Evolutionary conservation across 1,284 basidiomycete species (phyloP).

Genomic region (Flammula alnicola): DNA sequence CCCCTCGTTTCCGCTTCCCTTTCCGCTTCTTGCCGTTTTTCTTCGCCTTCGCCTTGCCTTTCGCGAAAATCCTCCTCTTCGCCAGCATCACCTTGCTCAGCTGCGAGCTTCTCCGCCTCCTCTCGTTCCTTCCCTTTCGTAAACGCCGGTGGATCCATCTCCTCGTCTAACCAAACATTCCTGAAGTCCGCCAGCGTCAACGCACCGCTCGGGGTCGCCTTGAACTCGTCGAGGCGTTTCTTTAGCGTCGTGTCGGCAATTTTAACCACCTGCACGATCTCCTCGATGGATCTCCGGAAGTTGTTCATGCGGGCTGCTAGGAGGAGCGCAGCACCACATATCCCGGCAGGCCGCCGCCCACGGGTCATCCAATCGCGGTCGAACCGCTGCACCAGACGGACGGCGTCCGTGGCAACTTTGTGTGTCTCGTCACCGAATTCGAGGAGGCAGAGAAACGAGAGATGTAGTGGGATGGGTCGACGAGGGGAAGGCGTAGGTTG

Average conservation of each 20-base stretch:
- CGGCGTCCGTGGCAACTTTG: conserved; percentile 91
- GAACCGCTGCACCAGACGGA: conserved; percentile 93
- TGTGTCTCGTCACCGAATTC: conserved; percentile 96
- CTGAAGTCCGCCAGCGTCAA: conserved; percentile 93
- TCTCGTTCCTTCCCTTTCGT: conserved; percentile 77
- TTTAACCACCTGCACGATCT: conserved; percentile 98
- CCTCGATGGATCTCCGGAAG: conserved; percentile 90
- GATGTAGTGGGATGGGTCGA: conserved; percentile 98
- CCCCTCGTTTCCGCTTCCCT: conserved; percentile 35
- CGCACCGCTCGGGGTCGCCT: conserved; percentile 83
- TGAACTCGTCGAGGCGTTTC: conserved; percentile 97
- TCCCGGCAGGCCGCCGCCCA: conserved; percentile 94
- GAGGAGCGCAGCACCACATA: conserved; percentile 94
- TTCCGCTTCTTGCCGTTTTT: conserved; percentile 47
- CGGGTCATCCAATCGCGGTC: conserved; percentile 98
- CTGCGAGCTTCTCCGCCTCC: conserved; percentile 57
- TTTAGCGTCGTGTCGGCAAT: conserved; percentile 94
- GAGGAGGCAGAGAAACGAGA: conserved; percentile 94
- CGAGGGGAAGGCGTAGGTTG: conserved; percentile 85
- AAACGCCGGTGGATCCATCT: conserved; percentile 90
- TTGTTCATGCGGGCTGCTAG: conserved; percentile 99
- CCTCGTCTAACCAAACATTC: conserved; percentile 90
- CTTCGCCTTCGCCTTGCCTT: conserved; percentile 29
- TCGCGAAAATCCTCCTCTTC: conserved; percentile 47
- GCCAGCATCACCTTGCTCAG: conserved; percentile 39